These are phyloP conservation scores for Endothia cerciana DNA, from an alignment of 2,329 filamentous ascomycete species.

Conservation along the genomic window DNA sequence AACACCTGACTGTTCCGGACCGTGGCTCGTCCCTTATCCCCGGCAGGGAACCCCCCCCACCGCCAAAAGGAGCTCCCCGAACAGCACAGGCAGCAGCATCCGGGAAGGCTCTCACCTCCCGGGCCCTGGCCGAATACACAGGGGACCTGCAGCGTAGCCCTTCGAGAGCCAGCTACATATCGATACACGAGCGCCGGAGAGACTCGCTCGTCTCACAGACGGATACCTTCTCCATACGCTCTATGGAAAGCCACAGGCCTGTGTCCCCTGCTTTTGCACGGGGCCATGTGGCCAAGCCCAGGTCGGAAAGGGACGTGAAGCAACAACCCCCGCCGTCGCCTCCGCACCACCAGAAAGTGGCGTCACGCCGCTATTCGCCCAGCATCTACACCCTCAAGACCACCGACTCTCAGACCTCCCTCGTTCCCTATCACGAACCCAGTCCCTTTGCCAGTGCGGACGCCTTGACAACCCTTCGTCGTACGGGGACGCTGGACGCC, in stretches of 20 bases:
- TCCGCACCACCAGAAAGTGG: conserved; percentile 36
- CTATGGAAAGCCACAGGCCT: conserved; percentile 48
- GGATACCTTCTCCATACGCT: conserved; percentile 58
- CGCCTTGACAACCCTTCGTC: conserved; percentile 52
- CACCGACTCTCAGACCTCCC: conserved; percentile 58
- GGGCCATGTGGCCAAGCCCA: conserved; percentile 38
- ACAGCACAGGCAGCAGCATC: conserved; percentile 40
- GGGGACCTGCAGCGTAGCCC: conserved; percentile 42
- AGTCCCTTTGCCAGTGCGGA: conserved; percentile 53
- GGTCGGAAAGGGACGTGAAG: conserved; percentile 41
- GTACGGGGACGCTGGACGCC: conserved; percentile 58
- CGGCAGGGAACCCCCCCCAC: conserved; percentile 40
- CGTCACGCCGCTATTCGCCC: conserved; percentile 45
- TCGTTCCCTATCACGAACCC: conserved; percentile 53
- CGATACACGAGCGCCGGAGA: conserved; percentile 54
- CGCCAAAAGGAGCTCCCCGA: conserved; percentile 42
- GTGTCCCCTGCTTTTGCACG: conserved; percentile 47
- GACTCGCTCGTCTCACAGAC: conserved; percentile 61
- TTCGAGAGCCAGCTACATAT: conserved; percentile 54
- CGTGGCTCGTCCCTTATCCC: conserved; percentile 39
- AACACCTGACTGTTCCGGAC: conserved; percentile 37
- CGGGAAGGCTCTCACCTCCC: conserved; percentile 44
- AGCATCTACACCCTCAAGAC: conserved; percentile 66
- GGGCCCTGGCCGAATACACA: conserved; percentile 40
- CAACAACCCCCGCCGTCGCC: conserved; percentile 25